Evolutionary conservation across 495 filamentous ascomycete species (phyloP).

Genomic region (Halenospora varia): DNA sequence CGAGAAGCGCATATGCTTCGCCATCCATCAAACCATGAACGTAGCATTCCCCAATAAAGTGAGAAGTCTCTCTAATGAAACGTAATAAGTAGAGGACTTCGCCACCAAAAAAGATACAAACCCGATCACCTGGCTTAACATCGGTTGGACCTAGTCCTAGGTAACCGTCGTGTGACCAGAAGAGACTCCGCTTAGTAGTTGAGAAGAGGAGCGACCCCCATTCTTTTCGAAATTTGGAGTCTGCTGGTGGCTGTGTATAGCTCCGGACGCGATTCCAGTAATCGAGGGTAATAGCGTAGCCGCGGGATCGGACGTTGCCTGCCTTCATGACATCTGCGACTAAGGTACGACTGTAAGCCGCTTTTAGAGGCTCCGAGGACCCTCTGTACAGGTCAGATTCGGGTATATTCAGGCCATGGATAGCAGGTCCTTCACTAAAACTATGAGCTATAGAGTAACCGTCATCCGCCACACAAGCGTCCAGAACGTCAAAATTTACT

Average conservation of each 20-base stretch:
- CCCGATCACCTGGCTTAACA: neutral
- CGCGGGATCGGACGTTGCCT: neutral
- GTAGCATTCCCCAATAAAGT: no score
- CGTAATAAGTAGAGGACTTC: neutral
- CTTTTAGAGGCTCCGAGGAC: neutral
- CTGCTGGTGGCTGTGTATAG: neutral
- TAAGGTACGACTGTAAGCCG: neutral
- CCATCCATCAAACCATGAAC: neutral
- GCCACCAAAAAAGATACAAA: neutral
- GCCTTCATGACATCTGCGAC: neutral
- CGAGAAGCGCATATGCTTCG: neutral
- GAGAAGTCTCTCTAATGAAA: neutral
- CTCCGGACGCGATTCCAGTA: neutral
- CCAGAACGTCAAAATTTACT: no score
- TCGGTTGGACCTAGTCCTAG: neutral
- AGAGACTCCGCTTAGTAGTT: neutral
- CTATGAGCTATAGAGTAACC: no score
- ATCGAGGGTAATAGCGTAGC: neutral
- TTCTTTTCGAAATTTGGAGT: neutral
- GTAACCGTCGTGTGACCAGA: neutral
- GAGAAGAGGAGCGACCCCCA: neutral
- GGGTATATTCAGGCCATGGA: neutral
- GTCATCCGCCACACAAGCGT: no score
- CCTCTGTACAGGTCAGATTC: neutral
- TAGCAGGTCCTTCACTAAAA: no score